A percentile compares a stretch with the other conserved stretches of the same genome.
phyloP scores from a whole-genome alignment of 2,329 filamentous ascomycete species.

The Pleomassaria siparia region DNA sequence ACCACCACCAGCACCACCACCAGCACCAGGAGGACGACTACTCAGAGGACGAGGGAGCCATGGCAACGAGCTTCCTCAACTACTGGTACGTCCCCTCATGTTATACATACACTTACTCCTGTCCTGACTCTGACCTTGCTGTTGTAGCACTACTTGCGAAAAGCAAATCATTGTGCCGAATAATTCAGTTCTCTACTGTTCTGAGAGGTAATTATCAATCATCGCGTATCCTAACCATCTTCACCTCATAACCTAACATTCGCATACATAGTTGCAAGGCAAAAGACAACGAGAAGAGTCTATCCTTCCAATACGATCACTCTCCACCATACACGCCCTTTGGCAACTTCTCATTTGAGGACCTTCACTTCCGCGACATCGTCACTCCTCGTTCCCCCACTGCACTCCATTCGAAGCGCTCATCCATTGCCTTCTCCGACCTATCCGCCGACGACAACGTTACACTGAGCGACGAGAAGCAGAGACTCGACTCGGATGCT shows the following conservation, averaged over 20 bases:
- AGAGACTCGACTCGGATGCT: constrained; percentile 40
- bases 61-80: constrained; percentile 55
- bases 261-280: constrained; percentile 49
- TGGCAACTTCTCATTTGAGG: constrained; percentile 41
- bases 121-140: neutral
- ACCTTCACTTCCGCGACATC: constrained; percentile 46
- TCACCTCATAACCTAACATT: constrained; percentile 16
- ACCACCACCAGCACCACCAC: too few species aligned
- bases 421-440: constrained; percentile 47
- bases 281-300: constrained; percentile 46
- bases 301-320: constrained; percentile 31
- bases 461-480: constrained; percentile 27
- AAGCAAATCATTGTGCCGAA: constrained; percentile 65
- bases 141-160: constrained; percentile 62
- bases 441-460: constrained; percentile 42
- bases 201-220: constrained; percentile 65
- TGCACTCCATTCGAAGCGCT: constrained; percentile 39
- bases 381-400: constrained; percentile 52
- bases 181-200: constrained; percentile 64
- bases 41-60: constrained; percentile 51
- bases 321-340: constrained; percentile 42
- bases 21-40: constrained; percentile 31
- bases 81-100: constrained; percentile 49
- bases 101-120: too few species aligned
- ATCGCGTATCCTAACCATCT: constrained; percentile 17